phyloP scores from a whole-genome alignment of 331 rosid genomes.

The Phaseolus coccineus region DNA sequence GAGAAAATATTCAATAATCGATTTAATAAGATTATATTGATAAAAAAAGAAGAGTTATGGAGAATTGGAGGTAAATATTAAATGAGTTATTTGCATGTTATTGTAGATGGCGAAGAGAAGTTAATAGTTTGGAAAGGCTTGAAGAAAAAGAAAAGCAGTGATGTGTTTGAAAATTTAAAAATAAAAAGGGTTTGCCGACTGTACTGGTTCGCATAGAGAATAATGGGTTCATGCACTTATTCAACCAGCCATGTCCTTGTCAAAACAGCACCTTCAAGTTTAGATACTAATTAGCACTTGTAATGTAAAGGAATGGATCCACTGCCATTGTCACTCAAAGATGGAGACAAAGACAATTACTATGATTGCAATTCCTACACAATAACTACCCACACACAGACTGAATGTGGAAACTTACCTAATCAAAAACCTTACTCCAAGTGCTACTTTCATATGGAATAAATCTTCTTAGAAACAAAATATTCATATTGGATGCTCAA shows the following conservation, averaged over 20 bases:
- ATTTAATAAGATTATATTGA: too few relatives aligned
- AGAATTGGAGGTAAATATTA: too few relatives aligned
- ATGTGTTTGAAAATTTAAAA: not conserved
- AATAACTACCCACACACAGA: constrained; percentile 9
- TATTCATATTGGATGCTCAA: too few relatives aligned
- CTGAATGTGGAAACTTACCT: constrained; percentile 35
- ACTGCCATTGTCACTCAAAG: constrained; percentile 29
- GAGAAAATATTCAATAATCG: too few relatives aligned
- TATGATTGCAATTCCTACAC: constrained; percentile 34
- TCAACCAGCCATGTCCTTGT: constrained; percentile 33
- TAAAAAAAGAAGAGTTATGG: too few relatives aligned
- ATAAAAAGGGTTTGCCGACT: constrained; percentile 61
- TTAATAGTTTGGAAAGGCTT: too few relatives aligned
- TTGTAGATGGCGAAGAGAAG: not conserved
- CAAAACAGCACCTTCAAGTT: constrained; percentile 32
- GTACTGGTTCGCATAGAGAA: constrained; percentile 17
- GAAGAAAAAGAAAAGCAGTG: too few relatives aligned
- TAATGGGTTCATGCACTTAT: constrained; percentile 17
- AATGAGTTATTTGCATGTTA: not conserved
- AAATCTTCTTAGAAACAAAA: too few relatives aligned
- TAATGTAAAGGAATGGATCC: constrained; percentile 3
- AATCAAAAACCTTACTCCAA: constrained; percentile 11
- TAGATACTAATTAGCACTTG: constrained; percentile 39
- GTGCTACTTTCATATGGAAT: too few relatives aligned
- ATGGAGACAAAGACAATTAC: constrained; percentile 32